Conservation (phyloP, 2,329 filamentous ascomycete species). For the Monosporascus sp. region DNA sequence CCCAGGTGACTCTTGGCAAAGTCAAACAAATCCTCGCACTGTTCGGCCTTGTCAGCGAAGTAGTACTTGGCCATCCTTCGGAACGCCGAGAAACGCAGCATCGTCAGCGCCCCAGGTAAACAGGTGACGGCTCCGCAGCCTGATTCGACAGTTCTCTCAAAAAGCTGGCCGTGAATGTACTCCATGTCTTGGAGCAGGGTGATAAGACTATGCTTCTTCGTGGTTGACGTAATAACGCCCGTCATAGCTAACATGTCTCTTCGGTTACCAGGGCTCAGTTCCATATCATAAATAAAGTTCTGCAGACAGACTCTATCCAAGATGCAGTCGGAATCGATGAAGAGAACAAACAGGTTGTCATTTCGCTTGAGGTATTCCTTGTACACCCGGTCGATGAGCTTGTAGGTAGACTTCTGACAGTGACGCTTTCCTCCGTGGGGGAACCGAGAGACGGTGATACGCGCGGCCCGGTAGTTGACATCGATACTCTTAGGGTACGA, state of each 20-base stretch:
- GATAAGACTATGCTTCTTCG: constrained; percentile 79
- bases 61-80: constrained; percentile 97
- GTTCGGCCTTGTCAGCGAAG: constrained; percentile 93
- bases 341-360: constrained; percentile 90
- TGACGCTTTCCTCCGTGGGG: constrained; percentile 89
- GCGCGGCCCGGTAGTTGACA: constrained; percentile 72
- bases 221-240: constrained; percentile 92
- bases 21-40: constrained; percentile 93
- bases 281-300: constrained; percentile 99
- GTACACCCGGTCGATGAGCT: constrained; percentile 90
- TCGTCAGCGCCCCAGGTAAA: constrained; percentile 89
- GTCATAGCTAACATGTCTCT: constrained; percentile 97
- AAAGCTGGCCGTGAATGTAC: constrained; percentile 93
- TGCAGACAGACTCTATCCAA: constrained; percentile 86
- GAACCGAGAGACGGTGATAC: constrained; percentile 88
- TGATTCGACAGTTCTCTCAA: constrained; percentile 92
- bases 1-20: constrained; percentile 93
- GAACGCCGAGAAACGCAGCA: constrained; percentile 93
- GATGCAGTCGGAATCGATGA: constrained; percentile 97
- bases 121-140: constrained; percentile 92
- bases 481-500: constrained; percentile 88
- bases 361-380: constrained; percentile 78
- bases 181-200: constrained; percentile 97
- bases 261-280: constrained; percentile 86
- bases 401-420: constrained; percentile 90